Evolutionary conservation across 495 filamentous ascomycete species (phyloP).

Genomic region (Parathielavia appendiculata): DNA sequence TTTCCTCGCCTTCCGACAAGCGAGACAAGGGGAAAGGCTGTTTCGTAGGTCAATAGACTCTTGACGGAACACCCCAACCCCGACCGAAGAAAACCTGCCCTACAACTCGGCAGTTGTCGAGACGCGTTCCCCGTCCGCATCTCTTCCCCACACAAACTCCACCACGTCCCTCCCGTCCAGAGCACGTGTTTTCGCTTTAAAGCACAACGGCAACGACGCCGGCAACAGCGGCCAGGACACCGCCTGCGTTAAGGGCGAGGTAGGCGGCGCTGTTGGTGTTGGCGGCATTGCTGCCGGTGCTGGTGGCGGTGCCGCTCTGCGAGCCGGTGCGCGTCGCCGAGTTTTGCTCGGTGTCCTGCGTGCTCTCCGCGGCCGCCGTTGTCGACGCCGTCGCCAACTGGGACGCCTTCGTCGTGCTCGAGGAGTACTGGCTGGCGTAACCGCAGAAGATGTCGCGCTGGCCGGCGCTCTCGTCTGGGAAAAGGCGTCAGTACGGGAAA

Average conservation of each 20-base stretch:
- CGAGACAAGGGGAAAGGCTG: background rate
- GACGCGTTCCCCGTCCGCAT: too few relatives aligned
- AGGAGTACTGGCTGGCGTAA: constrained; percentile 33
- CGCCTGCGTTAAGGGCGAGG: constrained; percentile 29
- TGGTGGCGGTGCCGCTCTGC: constrained; percentile 17
- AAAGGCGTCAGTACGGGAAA: background rate
- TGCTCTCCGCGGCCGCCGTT: background rate
- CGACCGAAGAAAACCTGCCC: background rate
- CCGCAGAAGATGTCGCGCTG: constrained; percentile 41
- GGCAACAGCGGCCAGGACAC: constrained; percentile 32
- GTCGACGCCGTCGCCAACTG: constrained; percentile 9
- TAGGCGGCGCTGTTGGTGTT: constrained; percentile 34
- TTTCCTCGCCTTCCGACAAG: background rate
- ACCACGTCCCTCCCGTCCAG: too few relatives aligned
- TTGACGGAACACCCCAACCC: background rate
- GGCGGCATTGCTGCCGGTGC: constrained; percentile 21
- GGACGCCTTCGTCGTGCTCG: constrained; percentile 23
- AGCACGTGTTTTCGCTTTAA: too few relatives aligned
- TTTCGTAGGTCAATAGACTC: too few relatives aligned
- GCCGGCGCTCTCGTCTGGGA: constrained; percentile 21
- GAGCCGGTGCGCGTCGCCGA: constrained; percentile 15
- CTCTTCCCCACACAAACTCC: too few relatives aligned
- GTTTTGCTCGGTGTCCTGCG: constrained; percentile 15
- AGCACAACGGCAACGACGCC: constrained; percentile 34
- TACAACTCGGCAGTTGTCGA: too few relatives aligned